A percentile compares a stretch with the other conserved stretches of the same genome.
These are phyloP conservation scores for Sporothrix curviconia DNA, from an alignment of 2,329 filamentous ascomycete genomes.

Conservation along the genomic window DNA sequence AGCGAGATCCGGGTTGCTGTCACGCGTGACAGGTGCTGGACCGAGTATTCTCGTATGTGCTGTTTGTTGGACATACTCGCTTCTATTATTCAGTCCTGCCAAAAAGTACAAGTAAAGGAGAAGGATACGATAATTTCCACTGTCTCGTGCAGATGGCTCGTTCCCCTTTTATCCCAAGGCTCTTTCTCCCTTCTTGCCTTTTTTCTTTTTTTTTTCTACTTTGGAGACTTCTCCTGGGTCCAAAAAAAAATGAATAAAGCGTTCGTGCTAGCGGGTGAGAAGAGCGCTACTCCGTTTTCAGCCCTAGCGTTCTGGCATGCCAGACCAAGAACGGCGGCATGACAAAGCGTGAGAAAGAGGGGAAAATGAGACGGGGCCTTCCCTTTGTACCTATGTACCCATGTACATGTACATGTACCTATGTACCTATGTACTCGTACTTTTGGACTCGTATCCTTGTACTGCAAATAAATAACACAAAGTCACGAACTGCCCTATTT, in stretches of 20 bases:
- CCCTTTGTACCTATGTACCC: background rate
- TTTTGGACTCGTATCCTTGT: too few relatives aligned
- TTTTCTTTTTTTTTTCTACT: background rate
- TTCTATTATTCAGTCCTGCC: too few relatives aligned
- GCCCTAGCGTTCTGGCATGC: conserved; percentile 10
- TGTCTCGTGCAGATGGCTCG: too few relatives aligned
- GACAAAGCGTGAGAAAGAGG: background rate
- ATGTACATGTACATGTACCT: background rate
- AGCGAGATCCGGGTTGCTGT: too few relatives aligned
- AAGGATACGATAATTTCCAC: too few relatives aligned
- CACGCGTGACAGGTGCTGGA: too few relatives aligned
- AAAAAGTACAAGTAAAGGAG: too few relatives aligned
- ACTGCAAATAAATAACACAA: too few relatives aligned
- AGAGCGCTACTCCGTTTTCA: conserved; percentile 7
- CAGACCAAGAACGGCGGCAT: background rate
- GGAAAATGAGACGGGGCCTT: background rate
- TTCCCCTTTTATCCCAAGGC: background rate
- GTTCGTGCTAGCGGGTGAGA: background rate
- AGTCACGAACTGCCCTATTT: too few relatives aligned
- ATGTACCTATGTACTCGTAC: too few relatives aligned
- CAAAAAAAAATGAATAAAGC: background rate
- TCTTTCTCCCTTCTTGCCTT: background rate
- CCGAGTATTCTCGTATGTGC: too few relatives aligned
- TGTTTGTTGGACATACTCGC: too few relatives aligned
- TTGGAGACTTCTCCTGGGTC: background rate